A percentile compares a stretch with the other conserved stretches of the same genome.
phyloP scores from a whole-genome alignment of 2,329 filamentous ascomycete genomes.

The Microsporum audouinii region DNA sequence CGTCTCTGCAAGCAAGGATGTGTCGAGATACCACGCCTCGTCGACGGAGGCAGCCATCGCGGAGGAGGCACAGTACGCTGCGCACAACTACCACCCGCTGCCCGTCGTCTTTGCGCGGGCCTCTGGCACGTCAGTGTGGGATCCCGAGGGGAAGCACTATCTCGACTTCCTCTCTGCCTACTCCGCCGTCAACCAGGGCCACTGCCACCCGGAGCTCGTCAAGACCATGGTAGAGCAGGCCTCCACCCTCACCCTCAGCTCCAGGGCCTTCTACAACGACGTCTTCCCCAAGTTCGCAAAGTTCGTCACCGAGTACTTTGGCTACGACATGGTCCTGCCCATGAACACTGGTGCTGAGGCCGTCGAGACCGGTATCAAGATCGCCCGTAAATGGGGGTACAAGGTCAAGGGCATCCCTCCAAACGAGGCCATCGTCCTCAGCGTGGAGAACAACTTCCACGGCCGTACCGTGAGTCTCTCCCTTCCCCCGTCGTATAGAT shows the following conservation, averaged over 20 bases:
- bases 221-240: conserved; percentile 85
- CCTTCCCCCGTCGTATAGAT: not conserved
- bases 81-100: conserved; percentile 97
- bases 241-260: conserved; percentile 77
- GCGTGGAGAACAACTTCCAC: conserved; percentile 87
- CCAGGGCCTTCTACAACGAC: conserved; percentile 94
- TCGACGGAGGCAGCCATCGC: conserved; percentile 71
- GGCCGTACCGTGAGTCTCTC: conserved; percentile 64
- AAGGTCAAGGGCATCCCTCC: conserved; percentile 84
- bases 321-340: conserved; percentile 93
- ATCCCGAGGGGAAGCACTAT: conserved; percentile 90
- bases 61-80: conserved; percentile 71
- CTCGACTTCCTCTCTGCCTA: conserved; percentile 97
- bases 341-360: conserved; percentile 98
- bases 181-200: conserved; percentile 94
- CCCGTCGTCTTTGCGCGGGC: conserved; percentile 86
- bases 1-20: conserved; percentile 13
- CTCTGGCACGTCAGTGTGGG: conserved; percentile 82
- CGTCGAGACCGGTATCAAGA: conserved; percentile 90
- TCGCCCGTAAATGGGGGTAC: conserved; percentile 96
- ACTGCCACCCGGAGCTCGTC: conserved; percentile 93
- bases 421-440: conserved; percentile 73
- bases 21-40: conserved; percentile 53
- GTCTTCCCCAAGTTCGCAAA: conserved; percentile 94
- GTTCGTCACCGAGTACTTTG: conserved; percentile 78